phyloP scores from a whole-genome alignment of 495 filamentous ascomycete species.

The Acidiella bohemica region DNA sequence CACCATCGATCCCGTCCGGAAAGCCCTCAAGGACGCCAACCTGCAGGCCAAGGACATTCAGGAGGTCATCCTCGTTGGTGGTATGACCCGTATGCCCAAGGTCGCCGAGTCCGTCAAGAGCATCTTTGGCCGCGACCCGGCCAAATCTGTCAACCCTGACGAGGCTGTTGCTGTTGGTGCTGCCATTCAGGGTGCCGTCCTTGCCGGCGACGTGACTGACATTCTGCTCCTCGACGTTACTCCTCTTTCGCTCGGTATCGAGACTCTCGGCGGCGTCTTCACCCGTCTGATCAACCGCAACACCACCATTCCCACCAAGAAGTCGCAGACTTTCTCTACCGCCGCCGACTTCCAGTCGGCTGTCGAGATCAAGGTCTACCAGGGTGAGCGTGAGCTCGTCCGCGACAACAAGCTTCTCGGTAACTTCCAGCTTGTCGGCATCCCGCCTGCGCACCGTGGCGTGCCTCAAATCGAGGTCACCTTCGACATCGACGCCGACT shows the following conservation, averaged over 20 bases:
- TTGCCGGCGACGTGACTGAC: slow-evolving; percentile 93
- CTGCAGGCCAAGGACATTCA: slow-evolving; percentile 92
- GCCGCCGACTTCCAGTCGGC: slow-evolving; percentile 98
- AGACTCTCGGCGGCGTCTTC: slow-evolving; percentile 98
- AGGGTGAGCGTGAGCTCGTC: slow-evolving; percentile 99
- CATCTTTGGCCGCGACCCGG: slow-evolving; percentile 94
- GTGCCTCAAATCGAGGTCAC: slow-evolving; percentile 97
- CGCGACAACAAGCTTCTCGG: slow-evolving; percentile 97
- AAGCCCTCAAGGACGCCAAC: slow-evolving; percentile 94
- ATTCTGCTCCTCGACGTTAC: slow-evolving; percentile 94
- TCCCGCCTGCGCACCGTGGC: slow-evolving; percentile 93
- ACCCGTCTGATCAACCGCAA: slow-evolving; percentile 99
- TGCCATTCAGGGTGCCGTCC: slow-evolving; percentile 93
- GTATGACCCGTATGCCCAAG: slow-evolving; percentile 99
- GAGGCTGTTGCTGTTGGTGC: slow-evolving; percentile 98
- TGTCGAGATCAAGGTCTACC: slow-evolving; percentile 99
- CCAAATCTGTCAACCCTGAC: slow-evolving; percentile 98
- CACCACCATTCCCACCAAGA: slow-evolving; percentile 99
- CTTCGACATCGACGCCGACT: slow-evolving; percentile 98
- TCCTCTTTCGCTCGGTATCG: slow-evolving; percentile 95
- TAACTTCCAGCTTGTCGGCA: slow-evolving; percentile 99
- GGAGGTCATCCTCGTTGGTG: slow-evolving; percentile 96
- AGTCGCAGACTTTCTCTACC: slow-evolving; percentile 96
- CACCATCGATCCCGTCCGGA: slow-evolving; percentile 85
- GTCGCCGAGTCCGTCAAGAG: slow-evolving; percentile 92